Base-by-base conservation (phyloP, 1,139 yeast species). In the Sugiyamaella sp. region DNA sequence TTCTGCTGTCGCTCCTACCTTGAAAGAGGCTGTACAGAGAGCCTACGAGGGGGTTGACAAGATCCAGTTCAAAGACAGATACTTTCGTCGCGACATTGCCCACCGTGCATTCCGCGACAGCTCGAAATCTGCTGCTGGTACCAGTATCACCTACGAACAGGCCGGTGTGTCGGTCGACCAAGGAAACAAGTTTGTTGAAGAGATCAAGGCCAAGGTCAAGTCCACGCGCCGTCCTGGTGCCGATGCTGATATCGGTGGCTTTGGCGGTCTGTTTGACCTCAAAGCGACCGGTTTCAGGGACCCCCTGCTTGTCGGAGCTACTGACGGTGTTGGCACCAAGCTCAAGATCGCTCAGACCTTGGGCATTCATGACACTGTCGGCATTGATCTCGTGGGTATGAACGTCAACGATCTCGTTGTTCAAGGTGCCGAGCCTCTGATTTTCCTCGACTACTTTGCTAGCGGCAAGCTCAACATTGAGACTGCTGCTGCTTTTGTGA, bases 271-370 rank as follows among this genome's bases (percentile, higher is more conserved):
- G 44, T 95, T 95, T 64, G 99, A 95, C 70, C 79, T 95, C 65
- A 82, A 85, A 65, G 84, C 85, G 51, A 95, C 96, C 46, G 98
- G 98, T 9, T 95, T 85, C 72, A 74, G 75, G 55, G 82, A 84
- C 58, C 89, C 97, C 9, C 74, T 95, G 54, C 77, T 95, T 57
- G 98, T 95, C 48, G 97, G 95, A 58, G 98, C 99, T 54, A 95
- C 99, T 46, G 99, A 95, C 74, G 99, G 99, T 73, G 98, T 95
- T 57, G 99, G 99, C 62, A 93, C 99, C 60, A 95, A 95, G 74
- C 82, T 95, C 65, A 84, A 91, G 78, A 84, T 95, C 68, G 99
- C 98, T 0, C 98, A 93, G 76, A 83, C 85, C 59, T 80, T 93
- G 76, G 76, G 85, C 63, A 88, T 87, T 55, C 98, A 95, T 70